These are phyloP conservation scores for Pisolithus sp. DNA, from an alignment of 768 basidiomycete species.

Conservation along the genomic window DNA sequence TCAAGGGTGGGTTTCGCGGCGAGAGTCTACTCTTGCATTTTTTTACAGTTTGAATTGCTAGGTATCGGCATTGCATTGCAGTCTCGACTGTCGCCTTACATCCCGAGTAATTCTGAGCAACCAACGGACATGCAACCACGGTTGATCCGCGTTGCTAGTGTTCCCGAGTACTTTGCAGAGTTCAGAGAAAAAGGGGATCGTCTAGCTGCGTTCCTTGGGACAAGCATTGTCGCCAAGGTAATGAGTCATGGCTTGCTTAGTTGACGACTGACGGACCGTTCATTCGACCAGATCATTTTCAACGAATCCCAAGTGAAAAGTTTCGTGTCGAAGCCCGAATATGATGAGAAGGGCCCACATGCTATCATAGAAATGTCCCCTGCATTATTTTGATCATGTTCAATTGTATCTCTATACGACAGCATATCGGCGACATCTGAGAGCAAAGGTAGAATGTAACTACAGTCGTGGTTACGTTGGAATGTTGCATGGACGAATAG, in stretches of 20 bases:
- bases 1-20: slow-evolving; percentile 49
- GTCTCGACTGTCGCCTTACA: slow-evolving; percentile 59
- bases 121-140: slow-evolving; percentile 70
- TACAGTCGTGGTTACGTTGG: too few relatives aligned
- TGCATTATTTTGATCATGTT: slow-evolving; percentile 46
- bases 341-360: slow-evolving; percentile 64
- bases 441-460: too few relatives aligned
- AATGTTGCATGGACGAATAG: too few relatives aligned
- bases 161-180: slow-evolving; percentile 90
- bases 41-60: slow-evolving; percentile 20
- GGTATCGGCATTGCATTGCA: slow-evolving; percentile 66
- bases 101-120: slow-evolving; percentile 54
- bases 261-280: slow-evolving; percentile 4
- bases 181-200: slow-evolving; percentile 83
- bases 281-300: slow-evolving; percentile 55
- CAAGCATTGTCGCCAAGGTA: slow-evolving; percentile 83
- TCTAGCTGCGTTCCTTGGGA: slow-evolving; percentile 73
- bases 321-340: slow-evolving; percentile 77
- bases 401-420: not conserved
- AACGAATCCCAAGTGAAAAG: slow-evolving; percentile 59
- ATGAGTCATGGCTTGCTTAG: slow-evolving; percentile 5
- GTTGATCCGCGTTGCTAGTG: slow-evolving; percentile 49
- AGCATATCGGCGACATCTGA: too few relatives aligned
- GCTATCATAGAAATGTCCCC: slow-evolving; percentile 74
- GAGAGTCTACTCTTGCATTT: not conserved